These are phyloP conservation scores for Myochromella boudieri DNA, from an alignment of 768 basidiomycete genomes.

Conservation along the genomic window DNA sequence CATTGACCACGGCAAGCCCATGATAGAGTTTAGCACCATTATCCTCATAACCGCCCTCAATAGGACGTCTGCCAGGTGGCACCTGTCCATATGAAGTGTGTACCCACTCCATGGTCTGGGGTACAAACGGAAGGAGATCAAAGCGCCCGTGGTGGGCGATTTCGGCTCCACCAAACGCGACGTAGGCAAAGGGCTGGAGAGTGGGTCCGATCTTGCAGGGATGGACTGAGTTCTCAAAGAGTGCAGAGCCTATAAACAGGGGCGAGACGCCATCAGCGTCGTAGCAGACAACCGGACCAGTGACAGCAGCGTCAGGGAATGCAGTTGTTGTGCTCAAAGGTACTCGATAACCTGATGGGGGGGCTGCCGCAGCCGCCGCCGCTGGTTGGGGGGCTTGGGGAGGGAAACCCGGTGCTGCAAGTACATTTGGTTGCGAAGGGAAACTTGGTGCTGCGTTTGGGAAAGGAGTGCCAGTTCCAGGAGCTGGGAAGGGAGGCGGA, in stretches of 20 bases:
- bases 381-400: background rate
- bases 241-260: constrained; percentile 72
- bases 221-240: constrained; percentile 67
- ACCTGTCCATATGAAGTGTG: constrained; percentile 57
- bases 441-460: constrained; percentile 14
- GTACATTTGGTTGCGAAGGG: constrained; percentile 15
- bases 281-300: constrained; percentile 50
- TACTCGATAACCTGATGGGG: constrained; percentile 69
- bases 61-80: constrained; percentile 54
- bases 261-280: constrained; percentile 61
- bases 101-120: constrained; percentile 75
- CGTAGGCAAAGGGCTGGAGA: constrained; percentile 49
- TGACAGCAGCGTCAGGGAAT: constrained; percentile 43
- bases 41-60: constrained; percentile 79
- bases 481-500: constrained; percentile 2
- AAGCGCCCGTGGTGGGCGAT: constrained; percentile 62
- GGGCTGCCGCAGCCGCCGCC: constrained; percentile 26
- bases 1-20: constrained; percentile 51
- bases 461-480: constrained; percentile 9
- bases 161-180: constrained; percentile 67
- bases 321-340: constrained; percentile 43
- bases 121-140: constrained; percentile 72
- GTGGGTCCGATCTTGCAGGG: constrained; percentile 79
- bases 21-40: constrained; percentile 67
- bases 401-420: too few species aligned